Base-by-base conservation (phyloP, 192 early-diverging fungal species). In the Dimargaris cristalligena region DNA sequence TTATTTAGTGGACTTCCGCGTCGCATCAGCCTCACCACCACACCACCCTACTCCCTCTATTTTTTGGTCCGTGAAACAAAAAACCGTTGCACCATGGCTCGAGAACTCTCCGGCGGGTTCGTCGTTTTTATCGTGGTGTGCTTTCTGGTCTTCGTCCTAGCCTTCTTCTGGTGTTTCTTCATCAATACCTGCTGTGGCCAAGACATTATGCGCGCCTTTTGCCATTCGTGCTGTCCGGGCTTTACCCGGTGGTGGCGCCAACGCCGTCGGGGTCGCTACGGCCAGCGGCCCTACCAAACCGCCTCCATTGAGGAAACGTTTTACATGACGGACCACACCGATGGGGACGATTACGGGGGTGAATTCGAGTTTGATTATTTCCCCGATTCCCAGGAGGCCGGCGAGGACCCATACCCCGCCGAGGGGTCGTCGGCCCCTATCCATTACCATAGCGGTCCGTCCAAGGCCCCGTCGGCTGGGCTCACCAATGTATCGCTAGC, bases 131-230 rank as follows among this genome's bases (percentile, higher is more conserved):
- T 75, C 13, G 62, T 69, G 0, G 63, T 75, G 20, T 63, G 67
- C 34, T 47, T 67, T n/a, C 30, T 75, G 41, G 70, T 75, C 20
- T 60, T 70, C 0, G 3, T 71, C 22, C 48, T 67, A 9, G 73
- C 70, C 10, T 62, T 75, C 35, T 45, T 64, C 11, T 75, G 73
- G 73, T 75, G 73, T 47, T 75, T 75, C 38, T 60, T 75, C 16
- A 71, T 70, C 28, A 71, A 50, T 22, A 50, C 73, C 1, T 75
- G 73, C 32, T 34, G 71, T 1, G 73, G 73, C 46, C 60, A 34
- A 23, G 70, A 71, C 23, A 65, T 55, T 4, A 63, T 69, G 2
- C 46, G 48, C 22, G 20, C 22, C 9, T 50, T 50, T n/a, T 50
- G 48, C 22, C 63, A n/a, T 62, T 67, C 22, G 22, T 75, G 31